Evolutionary conservation across 495 filamentous ascomycete genomes (phyloP), one percentile per base, ranked within the genome.

Genomic region (Aeminium ludgeri): DNA sequence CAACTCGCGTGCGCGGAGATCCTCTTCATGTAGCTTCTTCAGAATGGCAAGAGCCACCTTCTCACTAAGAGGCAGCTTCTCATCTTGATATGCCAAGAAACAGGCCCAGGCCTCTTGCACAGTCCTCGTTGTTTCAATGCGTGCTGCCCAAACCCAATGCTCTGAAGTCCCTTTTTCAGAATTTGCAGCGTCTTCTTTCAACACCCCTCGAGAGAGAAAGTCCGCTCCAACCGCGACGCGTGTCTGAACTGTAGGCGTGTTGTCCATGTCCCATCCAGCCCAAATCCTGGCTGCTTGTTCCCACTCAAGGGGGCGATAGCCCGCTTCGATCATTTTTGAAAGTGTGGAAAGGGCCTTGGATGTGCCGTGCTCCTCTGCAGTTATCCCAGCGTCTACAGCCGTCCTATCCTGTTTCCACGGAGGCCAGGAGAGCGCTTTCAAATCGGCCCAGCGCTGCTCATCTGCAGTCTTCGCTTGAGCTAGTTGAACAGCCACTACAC

Each of bases 101-200:
- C 71, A 72, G 12, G 67, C 69, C 80, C 80, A 84, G 10, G 78
- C 80, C 59, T 84, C 79, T 29, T 76, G 65, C 16, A 73, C 54
- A 1, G 79, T 83, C 15, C 79, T 63, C 6, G 79, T 84, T 10
- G 78, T 66, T 23, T 65, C 59, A 29, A 82, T 69, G 7, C 78
- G 67, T 10, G 69, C 73, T 23, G 61, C 65, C 78, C 78, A 83
- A 8, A 3, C 8, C 23, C 23, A 25, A 3, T 25, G 23, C 8
- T 25, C n/a, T n/a, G n/a, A n/a, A n/a, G n/a, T n/a, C n/a, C n/a
- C n/a, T n/a, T n/a, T n/a, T n/a, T n/a, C n/a, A n/a, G n/a, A n/a
- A n/a, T n/a, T n/a, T n/a, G n/a, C 8, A 25, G 3, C 8, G 23
- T 3, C 23, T 25, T 25, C 23, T 25, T 25, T 8, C 8, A 70